Evolutionary conservation across 225 moss, liverwort and hornwort genomes (phyloP).

Genomic region (Asterella californica): DNA sequence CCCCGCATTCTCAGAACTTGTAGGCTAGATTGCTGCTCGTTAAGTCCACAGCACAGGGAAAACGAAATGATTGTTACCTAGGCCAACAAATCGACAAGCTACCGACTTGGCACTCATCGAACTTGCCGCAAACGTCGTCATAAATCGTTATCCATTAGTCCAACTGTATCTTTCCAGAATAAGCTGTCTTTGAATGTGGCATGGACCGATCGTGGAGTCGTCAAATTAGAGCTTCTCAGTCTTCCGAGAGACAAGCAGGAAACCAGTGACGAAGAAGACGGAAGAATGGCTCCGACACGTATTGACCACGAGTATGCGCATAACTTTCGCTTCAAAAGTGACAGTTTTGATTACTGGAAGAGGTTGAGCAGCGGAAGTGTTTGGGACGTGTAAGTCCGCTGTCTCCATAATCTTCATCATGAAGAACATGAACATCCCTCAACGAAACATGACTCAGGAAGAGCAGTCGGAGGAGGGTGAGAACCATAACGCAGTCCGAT

Average conservation of each 20-base stretch:
- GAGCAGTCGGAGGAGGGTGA: background rate
- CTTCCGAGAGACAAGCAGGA: background rate
- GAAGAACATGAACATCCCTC: too few species aligned
- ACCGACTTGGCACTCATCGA: background rate
- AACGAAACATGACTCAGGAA: background rate
- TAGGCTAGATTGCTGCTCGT: background rate
- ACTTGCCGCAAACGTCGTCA: background rate
- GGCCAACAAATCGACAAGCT: background rate
- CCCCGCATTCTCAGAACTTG: background rate
- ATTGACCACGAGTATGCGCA: background rate
- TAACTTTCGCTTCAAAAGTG: background rate
- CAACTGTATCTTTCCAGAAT: too few species aligned
- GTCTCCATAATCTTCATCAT: background rate
- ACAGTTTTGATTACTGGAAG: background rate
- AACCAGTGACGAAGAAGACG: too few species aligned
- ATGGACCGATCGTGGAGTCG: too few species aligned
- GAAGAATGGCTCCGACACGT: background rate
- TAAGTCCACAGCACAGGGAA: background rate
- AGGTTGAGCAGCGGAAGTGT: background rate
- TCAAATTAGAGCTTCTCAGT: background rate
- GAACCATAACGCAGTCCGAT: background rate
- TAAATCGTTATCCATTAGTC: too few species aligned
- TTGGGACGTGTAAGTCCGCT: background rate
- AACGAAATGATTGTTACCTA: background rate
- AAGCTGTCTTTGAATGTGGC: too few species aligned